phyloP scores from a whole-genome alignment of 2,329 filamentous ascomycete species.

The Cytospora mali region DNA sequence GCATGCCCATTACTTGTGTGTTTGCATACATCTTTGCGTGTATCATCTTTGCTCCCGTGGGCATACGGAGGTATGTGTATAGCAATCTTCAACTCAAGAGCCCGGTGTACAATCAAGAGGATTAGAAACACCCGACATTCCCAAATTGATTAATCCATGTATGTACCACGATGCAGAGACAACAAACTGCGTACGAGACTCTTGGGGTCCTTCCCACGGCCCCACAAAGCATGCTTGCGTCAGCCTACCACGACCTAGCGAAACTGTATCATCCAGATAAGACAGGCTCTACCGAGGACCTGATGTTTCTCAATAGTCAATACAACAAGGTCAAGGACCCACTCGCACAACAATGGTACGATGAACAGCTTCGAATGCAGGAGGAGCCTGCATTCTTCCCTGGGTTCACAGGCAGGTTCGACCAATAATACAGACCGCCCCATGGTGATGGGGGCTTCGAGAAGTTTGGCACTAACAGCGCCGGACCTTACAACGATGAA shows the following conservation, averaged over 20 bases:
- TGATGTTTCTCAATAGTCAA: background rate
- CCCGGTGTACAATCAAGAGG: background rate
- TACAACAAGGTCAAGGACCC: background rate
- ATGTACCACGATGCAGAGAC: background rate
- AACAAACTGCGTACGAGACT: background rate
- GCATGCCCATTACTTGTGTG: too few species aligned
- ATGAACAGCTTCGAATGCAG: background rate
- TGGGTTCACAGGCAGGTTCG: too few species aligned
- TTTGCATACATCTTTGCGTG: too few species aligned
- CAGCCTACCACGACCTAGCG: background rate
- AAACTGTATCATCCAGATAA: background rate
- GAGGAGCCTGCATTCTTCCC: too few species aligned
- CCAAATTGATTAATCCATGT: background rate
- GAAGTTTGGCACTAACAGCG: too few species aligned
- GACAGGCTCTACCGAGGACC: background rate
- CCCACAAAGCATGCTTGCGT: background rate
- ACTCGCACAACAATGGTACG: background rate
- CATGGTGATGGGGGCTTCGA: too few species aligned
- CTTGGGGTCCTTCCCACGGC: background rate
- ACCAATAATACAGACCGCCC: too few species aligned
- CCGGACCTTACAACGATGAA: too few species aligned
- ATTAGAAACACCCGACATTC: background rate
- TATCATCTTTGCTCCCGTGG: too few species aligned
- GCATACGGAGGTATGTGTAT: too few species aligned
- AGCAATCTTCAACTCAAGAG: background rate